Evolutionary conservation across 352 stramenopile species (phyloP).

Genomic region (Elongisporangium prolatum): DNA sequence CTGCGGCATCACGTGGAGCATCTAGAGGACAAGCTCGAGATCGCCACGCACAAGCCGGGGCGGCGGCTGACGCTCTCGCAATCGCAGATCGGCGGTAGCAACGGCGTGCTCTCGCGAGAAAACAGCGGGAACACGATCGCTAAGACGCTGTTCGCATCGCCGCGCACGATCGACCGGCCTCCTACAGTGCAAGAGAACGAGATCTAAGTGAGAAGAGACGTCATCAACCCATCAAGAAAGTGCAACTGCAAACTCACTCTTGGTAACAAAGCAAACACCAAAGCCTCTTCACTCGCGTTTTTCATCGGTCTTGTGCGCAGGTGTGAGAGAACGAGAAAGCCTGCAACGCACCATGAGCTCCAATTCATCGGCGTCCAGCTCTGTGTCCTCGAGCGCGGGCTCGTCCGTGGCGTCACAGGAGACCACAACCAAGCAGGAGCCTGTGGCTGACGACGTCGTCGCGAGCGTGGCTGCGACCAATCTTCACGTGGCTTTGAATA

Average conservation of each 20-base stretch:
- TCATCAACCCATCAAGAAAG: conserved; percentile 1
- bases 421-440: background rate
- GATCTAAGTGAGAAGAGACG: conserved; percentile 1
- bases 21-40: conserved; percentile 43
- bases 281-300: background rate
- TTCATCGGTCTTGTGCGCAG: background rate
- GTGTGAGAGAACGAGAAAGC: background rate
- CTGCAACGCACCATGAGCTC: background rate
- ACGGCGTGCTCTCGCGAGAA: conserved; percentile 10
- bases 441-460: background rate
- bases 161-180: background rate
- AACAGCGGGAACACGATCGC: conserved; percentile 6
- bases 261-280: background rate
- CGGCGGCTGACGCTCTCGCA: conserved; percentile 21
- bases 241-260: background rate
- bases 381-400: conserved; percentile 6
- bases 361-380: conserved; percentile 10
- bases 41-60: conserved; percentile 30
- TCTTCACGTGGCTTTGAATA: background rate
- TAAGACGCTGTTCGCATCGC: background rate
- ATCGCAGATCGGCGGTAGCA: background rate
- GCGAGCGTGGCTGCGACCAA: background rate
- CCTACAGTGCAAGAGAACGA: conserved; percentile 1
- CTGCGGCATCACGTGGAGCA: conserved; percentile 40
- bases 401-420: conserved; percentile 5